Evolutionary conservation across 1,139 yeast species (phyloP).

Genomic region (Diutina neorugosa): DNA sequence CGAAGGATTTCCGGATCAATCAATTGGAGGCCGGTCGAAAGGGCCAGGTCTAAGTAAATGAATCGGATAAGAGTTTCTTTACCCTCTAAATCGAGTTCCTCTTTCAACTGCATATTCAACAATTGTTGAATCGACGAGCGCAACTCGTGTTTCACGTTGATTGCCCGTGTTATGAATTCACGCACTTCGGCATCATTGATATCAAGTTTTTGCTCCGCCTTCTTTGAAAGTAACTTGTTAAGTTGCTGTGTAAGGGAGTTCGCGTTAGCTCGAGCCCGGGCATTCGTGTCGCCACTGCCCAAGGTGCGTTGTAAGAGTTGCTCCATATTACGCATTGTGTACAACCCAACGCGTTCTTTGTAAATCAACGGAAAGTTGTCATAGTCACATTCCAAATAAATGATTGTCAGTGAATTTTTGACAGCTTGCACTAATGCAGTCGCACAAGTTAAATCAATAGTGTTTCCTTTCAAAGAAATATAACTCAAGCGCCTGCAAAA

Average conservation of each 20-base stretch:
- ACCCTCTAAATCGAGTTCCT: constrained; percentile 49
- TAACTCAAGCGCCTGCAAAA: constrained; percentile 45
- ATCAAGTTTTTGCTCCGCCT: constrained; percentile 1
- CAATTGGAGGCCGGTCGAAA: constrained; percentile 51
- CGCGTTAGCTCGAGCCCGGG: neutral
- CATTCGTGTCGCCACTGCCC: neutral
- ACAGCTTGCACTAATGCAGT: constrained; percentile 29
- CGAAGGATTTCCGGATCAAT: constrained; percentile 18
- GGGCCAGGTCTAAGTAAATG: constrained; percentile 56
- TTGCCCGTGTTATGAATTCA: constrained; percentile 32
- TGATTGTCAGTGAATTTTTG: constrained; percentile 26
- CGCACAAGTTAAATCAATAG: constrained; percentile 32
- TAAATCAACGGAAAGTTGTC: constrained; percentile 28
- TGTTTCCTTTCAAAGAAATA: constrained; percentile 50
- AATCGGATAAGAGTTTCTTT: constrained; percentile 61
- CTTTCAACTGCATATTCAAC: constrained; percentile 39
- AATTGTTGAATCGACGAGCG: constrained; percentile 45
- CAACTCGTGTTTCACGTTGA: constrained; percentile 32
- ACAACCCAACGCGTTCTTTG: constrained; percentile 49
- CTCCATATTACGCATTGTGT: constrained; percentile 66
- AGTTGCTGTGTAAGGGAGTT: neutral
- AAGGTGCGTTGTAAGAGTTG: constrained; percentile 12
- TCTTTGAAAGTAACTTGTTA: neutral
- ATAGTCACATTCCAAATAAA: constrained; percentile 28
- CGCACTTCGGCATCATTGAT: neutral